Evolutionary conservation across 352 stramenopile genomes (phyloP).

Genomic region (Phytophthora hibernalis): DNA sequence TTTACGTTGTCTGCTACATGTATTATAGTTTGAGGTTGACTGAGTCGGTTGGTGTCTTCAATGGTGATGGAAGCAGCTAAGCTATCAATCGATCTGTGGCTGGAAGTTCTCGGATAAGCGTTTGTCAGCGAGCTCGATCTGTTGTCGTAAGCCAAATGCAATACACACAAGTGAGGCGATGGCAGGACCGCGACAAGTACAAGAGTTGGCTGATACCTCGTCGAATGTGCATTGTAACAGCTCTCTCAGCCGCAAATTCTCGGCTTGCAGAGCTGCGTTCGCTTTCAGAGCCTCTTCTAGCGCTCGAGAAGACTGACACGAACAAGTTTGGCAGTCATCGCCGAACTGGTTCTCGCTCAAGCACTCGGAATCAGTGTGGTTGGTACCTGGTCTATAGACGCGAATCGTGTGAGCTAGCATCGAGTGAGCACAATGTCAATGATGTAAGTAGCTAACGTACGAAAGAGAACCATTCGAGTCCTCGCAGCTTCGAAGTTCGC

Average conservation of each 20-base stretch:
- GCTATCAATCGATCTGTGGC: conserved; percentile 14
- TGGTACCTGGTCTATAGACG: background rate
- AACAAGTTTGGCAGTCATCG: conserved; percentile 2
- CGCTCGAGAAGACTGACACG: conserved; percentile 9
- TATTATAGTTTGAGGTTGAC: too few species aligned
- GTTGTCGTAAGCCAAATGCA: conserved; percentile 1
- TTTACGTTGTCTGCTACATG: background rate
- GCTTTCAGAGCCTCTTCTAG: conserved; percentile 20
- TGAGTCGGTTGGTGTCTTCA: background rate
- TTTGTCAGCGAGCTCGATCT: conserved; percentile 37
- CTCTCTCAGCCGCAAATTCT: conserved; percentile 46
- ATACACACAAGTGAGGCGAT: conserved; percentile 12
- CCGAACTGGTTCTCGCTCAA: conserved; percentile 26
- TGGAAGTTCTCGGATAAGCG: conserved; percentile 31
- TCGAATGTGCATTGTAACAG: conserved; percentile 48
- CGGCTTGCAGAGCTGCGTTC: conserved; percentile 38
- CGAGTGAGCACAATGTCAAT: background rate
- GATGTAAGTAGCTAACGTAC: conserved; percentile 19
- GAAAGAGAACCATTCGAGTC: conserved; percentile 7
- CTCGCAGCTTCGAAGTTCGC: conserved; percentile 1
- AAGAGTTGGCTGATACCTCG: conserved; percentile 22
- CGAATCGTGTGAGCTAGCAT: background rate
- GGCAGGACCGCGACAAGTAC: background rate
- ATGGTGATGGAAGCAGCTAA: too few species aligned
- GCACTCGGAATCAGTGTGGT: background rate